Evolutionary conservation across 2,329 filamentous ascomycete species (phyloP).

Genomic region (Botrytis porri): DNA sequence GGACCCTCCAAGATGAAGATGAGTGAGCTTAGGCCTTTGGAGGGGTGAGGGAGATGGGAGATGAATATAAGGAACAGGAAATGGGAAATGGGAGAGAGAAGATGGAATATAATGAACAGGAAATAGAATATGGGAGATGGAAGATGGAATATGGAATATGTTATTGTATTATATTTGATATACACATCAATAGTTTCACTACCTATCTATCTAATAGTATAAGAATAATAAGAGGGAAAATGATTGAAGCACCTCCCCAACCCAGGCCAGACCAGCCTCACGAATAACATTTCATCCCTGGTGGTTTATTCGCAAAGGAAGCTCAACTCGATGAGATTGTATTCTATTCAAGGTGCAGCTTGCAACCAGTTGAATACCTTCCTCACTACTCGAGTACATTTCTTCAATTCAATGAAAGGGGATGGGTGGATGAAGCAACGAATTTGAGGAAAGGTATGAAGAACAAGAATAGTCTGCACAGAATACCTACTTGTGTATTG

Average conservation of each 20-base stretch:
- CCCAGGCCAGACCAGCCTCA: not conserved
- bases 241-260: not conserved
- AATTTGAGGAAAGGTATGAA: not conserved
- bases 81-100: too few relatives aligned
- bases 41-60: not conserved
- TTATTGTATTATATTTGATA: not conserved
- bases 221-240: not conserved
- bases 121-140: not conserved
- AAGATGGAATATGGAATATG: not conserved
- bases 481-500: not conserved
- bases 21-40: not conserved
- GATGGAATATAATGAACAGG: too few relatives aligned
- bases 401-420: not conserved
- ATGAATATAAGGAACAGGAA: too few relatives aligned
- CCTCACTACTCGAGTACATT: not conserved
- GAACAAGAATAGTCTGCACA: not conserved
- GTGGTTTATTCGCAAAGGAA: not conserved
- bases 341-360: not conserved
- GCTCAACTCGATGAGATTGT: not conserved
- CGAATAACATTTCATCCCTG: not conserved
- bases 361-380: not conserved
- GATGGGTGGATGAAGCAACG: not conserved
- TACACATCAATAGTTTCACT: not conserved
- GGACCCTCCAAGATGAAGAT: not conserved
- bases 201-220: not conserved